phyloP scores from a whole-genome alignment of 2,329 filamentous ascomycete species.

The Rachicladosporium sp. region DNA sequence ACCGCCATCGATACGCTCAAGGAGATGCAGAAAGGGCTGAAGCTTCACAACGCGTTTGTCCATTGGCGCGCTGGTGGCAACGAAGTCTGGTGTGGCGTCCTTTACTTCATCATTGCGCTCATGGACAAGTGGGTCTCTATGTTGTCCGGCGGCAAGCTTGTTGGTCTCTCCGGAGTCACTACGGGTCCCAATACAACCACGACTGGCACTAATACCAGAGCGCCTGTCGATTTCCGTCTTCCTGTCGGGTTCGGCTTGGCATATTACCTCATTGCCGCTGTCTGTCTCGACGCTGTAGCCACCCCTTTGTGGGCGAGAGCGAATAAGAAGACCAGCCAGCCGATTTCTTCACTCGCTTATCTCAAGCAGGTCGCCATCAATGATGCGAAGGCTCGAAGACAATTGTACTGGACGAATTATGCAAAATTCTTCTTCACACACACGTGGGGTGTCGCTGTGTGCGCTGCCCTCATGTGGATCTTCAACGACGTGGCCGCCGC shows the following conservation, averaged over 20 bases:
- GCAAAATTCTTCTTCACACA: slow-evolving; percentile 39
- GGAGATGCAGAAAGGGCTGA: slow-evolving; percentile 42
- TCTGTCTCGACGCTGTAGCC: slow-evolving; percentile 41
- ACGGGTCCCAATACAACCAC: too few species aligned
- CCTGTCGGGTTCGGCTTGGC: slow-evolving; percentile 44
- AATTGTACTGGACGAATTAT: slow-evolving; percentile 40
- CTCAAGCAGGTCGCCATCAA: slow-evolving; percentile 35
- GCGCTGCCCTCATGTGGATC: slow-evolving; percentile 39
- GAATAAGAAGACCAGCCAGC: slow-evolving; percentile 11
- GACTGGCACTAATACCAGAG: not conserved
- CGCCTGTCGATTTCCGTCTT: slow-evolving; percentile 27
- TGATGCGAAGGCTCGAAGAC: slow-evolving; percentile 34
- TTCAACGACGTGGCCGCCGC: slow-evolving; percentile 33
- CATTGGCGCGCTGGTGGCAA: slow-evolving; percentile 46
- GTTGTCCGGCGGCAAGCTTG: slow-evolving; percentile 30
- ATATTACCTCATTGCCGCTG: slow-evolving; percentile 46
- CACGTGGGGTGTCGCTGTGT: slow-evolving; percentile 40
- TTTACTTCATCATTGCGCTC: slow-evolving; percentile 44
- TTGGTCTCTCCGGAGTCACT: slow-evolving; percentile 25
- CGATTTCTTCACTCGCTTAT: slow-evolving; percentile 9
- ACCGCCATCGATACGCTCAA: slow-evolving; percentile 41
- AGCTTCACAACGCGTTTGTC: slow-evolving; percentile 44
- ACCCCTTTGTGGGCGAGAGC: slow-evolving; percentile 10
- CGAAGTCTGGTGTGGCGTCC: slow-evolving; percentile 41
- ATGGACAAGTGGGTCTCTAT: slow-evolving; percentile 44